Evolutionary conservation across 139 green algal species (phyloP), one percentile per base, ranked within the genome.

Genomic region (Micromonas commoda): DNA sequence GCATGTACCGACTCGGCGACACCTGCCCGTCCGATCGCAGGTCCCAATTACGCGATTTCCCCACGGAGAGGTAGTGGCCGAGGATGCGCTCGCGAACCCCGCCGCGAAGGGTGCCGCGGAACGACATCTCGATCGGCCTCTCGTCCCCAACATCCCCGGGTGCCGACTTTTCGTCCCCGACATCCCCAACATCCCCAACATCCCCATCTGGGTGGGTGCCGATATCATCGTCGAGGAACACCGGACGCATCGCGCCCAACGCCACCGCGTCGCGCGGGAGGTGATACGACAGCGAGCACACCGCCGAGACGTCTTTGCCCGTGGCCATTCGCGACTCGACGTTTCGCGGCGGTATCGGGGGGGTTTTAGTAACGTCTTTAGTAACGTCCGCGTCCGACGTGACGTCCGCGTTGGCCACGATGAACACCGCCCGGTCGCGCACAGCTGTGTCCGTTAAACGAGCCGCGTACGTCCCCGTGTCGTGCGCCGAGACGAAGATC

Each of bases 241-340:
- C 9, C 45, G 45, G 45, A 4, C 9, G 16, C 16, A 68, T 35
- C 61, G 26, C 61, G 4, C 26, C 61, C 16, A 35, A 20, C 9
- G 20, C 9, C 4, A 73, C 24, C 31, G 66, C 66, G 3, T 73
- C 33, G 26, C 13, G 20, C 9, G 66, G 66, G 1, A 73, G 53
- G 66, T 57, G 37, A 73, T 57, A 73, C 2, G 66, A 73, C 31
- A 53, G 37, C 34, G 66, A 73, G 37, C 29, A 51, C 16, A 73
- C 16, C 66, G 26, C 16, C 21, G 32, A 28, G 32, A 73, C 66
- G 33, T 73, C 66, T n/a, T 73, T 73, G 32, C 6, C 2, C 28
- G 28, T 9, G 1, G 23, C 16, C 2, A 57, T 57, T 6, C 32
- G 66, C 32, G 32, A 33, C 16, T 73, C 37, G 4, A 29, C 9